Conservation (phyloP, 352 stramenopile genomes). For the Lagenidium giganteum region DNA sequence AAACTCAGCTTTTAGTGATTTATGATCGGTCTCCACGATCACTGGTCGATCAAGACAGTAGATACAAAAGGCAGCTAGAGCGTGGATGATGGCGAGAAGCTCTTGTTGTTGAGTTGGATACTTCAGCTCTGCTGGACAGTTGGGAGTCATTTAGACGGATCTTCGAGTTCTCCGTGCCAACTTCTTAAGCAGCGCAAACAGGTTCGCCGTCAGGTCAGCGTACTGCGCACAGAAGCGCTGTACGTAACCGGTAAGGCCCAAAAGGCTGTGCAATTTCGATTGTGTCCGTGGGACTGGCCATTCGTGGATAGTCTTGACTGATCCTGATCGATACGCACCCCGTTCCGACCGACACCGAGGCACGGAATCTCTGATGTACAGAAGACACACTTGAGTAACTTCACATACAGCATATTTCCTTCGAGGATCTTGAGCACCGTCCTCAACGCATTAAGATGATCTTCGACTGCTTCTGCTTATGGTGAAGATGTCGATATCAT, state of each 20-base stretch:
- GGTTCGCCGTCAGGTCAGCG: slow-evolving; percentile 9
- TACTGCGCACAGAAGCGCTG: slow-evolving; percentile 11
- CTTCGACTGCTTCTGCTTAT: slow-evolving; percentile 1
- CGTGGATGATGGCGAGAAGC: slow-evolving; percentile 12
- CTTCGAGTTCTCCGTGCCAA: slow-evolving; percentile 9
- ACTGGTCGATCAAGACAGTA: slow-evolving; percentile 8
- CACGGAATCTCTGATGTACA: slow-evolving; percentile 19
- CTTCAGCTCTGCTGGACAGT: slow-evolving; percentile 8
- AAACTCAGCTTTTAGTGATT: too few relatives aligned
- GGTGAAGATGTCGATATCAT: slow-evolving; percentile 12
- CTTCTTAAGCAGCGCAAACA: slow-evolving; percentile 10
- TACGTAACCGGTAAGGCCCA: slow-evolving; percentile 16
- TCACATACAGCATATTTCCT: slow-evolving; percentile 21
- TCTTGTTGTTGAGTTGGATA: slow-evolving; percentile 13
- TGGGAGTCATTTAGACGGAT: background rate
- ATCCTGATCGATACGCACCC: slow-evolving; percentile 11
- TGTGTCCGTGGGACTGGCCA: slow-evolving; percentile 13
- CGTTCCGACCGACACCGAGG: slow-evolving; percentile 15
- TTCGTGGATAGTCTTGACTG: slow-evolving; percentile 15
- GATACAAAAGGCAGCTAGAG: slow-evolving; percentile 3
- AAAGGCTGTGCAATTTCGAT: slow-evolving; percentile 12
- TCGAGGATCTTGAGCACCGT: slow-evolving; percentile 5
- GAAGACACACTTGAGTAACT: slow-evolving; percentile 22
- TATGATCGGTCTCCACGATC: slow-evolving; percentile 14
- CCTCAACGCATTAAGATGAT: slow-evolving; percentile 10